Percentiles rank a stretch among this genome's conserved stretches.
phyloP scores from a whole-genome alignment of 2,329 filamentous ascomycete species.

The Cercospora nicotianae region DNA sequence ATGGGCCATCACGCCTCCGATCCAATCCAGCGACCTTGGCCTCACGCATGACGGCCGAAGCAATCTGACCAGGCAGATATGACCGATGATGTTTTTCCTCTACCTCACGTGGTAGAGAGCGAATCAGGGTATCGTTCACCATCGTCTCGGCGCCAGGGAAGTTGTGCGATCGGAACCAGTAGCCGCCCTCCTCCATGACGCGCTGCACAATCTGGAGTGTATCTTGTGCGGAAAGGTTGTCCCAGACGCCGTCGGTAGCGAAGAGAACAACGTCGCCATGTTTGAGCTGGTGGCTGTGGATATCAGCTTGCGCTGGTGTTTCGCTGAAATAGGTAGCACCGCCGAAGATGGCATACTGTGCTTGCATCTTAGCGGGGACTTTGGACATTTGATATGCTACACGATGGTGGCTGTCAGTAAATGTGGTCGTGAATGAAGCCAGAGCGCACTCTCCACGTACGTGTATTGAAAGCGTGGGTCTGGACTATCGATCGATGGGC shows the following conservation, averaged over 20 bases:
- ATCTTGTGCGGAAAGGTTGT: slow-evolving; percentile 91
- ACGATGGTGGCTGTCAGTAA: background rate
- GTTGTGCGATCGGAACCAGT: slow-evolving; percentile 37
- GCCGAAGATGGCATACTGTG: slow-evolving; percentile 80
- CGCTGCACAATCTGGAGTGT: slow-evolving; percentile 72
- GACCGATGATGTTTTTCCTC: slow-evolving; percentile 39
- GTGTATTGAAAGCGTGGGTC: slow-evolving; percentile 96
- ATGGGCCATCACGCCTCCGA: slow-evolving; percentile 80
- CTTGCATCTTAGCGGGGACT: slow-evolving; percentile 75
- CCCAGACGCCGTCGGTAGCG: slow-evolving; percentile 92
- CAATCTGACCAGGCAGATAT: slow-evolving; percentile 75
- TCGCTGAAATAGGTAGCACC: slow-evolving; percentile 70
- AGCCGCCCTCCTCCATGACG: slow-evolving; percentile 61
- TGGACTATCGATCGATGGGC: slow-evolving; percentile 81
- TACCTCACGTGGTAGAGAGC: slow-evolving; percentile 27
- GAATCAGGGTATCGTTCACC: slow-evolving; percentile 32
- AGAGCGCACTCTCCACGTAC: slow-evolving; percentile 1
- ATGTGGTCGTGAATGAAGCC: background rate
- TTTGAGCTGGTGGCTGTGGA: slow-evolving; percentile 72
- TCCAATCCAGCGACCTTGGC: slow-evolving; percentile 85
- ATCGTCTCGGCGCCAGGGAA: slow-evolving; percentile 35
- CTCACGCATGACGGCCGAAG: slow-evolving; percentile 73
- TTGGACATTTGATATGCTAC: slow-evolving; percentile 80
- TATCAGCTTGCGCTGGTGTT: slow-evolving; percentile 77
- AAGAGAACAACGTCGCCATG: slow-evolving; percentile 94